Evolutionary conservation across 352 stramenopile species (phyloP).

Genomic region (Pythium sp.): DNA sequence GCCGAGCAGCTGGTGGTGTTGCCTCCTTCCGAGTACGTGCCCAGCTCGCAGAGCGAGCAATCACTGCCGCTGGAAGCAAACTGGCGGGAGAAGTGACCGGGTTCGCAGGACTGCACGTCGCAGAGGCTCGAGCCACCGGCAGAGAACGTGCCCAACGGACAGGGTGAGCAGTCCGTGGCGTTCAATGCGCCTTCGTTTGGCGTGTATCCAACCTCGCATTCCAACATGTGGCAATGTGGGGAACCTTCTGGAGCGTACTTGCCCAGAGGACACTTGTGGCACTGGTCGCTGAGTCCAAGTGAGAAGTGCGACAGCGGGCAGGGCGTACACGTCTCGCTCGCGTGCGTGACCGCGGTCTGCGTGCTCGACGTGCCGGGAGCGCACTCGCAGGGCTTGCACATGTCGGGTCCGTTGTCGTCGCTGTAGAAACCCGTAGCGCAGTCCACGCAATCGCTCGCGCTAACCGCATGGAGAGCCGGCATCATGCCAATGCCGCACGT

Average conservation of each 20-base stretch:
- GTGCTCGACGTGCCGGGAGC: slow-evolving; percentile 26
- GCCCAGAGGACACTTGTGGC: slow-evolving; percentile 30
- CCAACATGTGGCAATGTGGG: slow-evolving; percentile 25
- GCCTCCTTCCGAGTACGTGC: slow-evolving; percentile 35
- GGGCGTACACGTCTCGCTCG: slow-evolving; percentile 17
- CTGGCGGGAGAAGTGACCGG: slow-evolving; percentile 26
- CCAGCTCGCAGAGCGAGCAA: slow-evolving; percentile 30
- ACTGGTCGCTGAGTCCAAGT: slow-evolving; percentile 33
- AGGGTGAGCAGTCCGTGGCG: slow-evolving; percentile 38
- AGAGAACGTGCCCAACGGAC: slow-evolving; percentile 33
- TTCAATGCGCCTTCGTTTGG: slow-evolving; percentile 27
- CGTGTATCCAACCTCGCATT: slow-evolving; percentile 28
- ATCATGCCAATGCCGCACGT: slow-evolving; percentile 24
- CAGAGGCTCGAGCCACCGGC: slow-evolving; percentile 26
- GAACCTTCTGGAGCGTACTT: slow-evolving; percentile 27
- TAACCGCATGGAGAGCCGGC: slow-evolving; percentile 29
- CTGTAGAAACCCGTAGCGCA: slow-evolving; percentile 38
- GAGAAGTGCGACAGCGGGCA: slow-evolving; percentile 30
- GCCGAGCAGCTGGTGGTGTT: slow-evolving; percentile 23
- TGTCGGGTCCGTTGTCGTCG: slow-evolving; percentile 31
- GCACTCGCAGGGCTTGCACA: slow-evolving; percentile 37
- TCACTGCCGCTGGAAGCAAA: slow-evolving; percentile 27
- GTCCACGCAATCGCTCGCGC: slow-evolving; percentile 25
- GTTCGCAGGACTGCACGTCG: slow-evolving; percentile 22
- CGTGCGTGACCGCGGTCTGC: slow-evolving; percentile 8